Percentiles rank a stretch among this genome's conserved stretches.
Conservation (phyloP, 116 monocot species). For the Phalaenopsis hybrid region DNA sequence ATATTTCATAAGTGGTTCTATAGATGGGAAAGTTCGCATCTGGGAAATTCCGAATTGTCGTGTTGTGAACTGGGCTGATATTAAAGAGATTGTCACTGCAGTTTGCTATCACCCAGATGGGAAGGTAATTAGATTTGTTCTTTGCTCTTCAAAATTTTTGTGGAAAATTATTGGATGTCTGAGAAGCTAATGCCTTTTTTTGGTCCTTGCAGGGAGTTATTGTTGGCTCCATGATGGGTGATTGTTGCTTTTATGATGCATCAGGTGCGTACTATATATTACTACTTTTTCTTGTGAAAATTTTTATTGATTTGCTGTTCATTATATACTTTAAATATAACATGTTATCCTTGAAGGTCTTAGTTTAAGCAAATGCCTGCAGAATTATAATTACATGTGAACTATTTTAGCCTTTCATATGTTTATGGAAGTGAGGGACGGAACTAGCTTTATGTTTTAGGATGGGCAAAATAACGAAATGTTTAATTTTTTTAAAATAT, state of each 20-base stretch:
- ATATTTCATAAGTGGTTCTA: conserved; percentile 72
- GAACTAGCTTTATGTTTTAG: no score
- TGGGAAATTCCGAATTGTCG: conserved; percentile 51
- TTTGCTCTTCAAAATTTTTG: background rate
- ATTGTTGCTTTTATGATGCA: conserved; percentile 59
- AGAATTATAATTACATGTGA: background rate
- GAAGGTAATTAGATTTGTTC: conserved; percentile 39
- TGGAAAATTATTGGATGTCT: background rate
- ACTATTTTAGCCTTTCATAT: background rate
- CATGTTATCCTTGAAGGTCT: background rate
- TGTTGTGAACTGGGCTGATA: conserved; percentile 70
- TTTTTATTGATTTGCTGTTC: background rate
- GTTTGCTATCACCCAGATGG: conserved; percentile 68
- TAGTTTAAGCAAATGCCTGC: background rate
- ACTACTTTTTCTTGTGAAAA: background rate
- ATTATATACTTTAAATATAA: background rate
- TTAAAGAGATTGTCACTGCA: conserved; percentile 68
- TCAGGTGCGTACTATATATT: conserved; percentile 29
- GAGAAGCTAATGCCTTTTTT: background rate
- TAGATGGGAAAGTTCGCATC: conserved; percentile 81
- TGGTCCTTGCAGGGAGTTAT: conserved; percentile 49
- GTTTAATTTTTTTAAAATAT: no score
- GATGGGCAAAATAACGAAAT: no score
- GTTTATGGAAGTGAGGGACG: background rate
- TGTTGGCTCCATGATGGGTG: conserved; percentile 61